These are phyloP conservation scores for Ophiostoma montium DNA, from an alignment of 2,329 filamentous ascomycete species.

Conservation along the genomic window DNA sequence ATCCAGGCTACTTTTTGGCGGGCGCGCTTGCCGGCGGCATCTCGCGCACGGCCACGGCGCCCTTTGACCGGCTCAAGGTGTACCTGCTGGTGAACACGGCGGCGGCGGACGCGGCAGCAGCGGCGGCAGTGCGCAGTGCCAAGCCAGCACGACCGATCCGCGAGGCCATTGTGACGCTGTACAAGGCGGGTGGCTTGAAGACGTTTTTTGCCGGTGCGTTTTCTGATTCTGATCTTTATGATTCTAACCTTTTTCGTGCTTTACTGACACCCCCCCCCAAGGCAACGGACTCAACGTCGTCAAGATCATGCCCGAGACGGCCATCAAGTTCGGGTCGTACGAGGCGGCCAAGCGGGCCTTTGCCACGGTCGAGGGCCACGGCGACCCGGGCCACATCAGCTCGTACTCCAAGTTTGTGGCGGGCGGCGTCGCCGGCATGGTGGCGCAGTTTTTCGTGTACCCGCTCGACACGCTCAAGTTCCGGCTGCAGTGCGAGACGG, in stretches of 20 bases:
- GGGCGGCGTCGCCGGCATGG: conserved; percentile 83
- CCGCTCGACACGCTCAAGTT: conserved; percentile 76
- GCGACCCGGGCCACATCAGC: conserved; percentile 65
- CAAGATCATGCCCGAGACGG: conserved; percentile 97
- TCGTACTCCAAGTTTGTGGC: conserved; percentile 80
- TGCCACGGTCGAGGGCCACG: conserved; percentile 75
- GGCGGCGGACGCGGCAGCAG: conserved; percentile 19
- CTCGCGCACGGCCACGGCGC: conserved; percentile 88
- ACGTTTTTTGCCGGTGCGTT: conserved; percentile 81
- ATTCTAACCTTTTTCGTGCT: not conserved
- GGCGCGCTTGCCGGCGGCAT: conserved; percentile 89
- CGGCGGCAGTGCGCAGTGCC: conserved; percentile 39
- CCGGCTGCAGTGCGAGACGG: conserved; percentile 84
- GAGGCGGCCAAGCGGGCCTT: conserved; percentile 86
- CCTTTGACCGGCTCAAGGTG: conserved; percentile 92
- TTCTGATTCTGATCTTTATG: not conserved
- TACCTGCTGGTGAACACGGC: conserved; percentile 88
- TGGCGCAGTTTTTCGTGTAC: conserved; percentile 94
- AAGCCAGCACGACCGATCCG: conserved; percentile 56
- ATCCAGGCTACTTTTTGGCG: conserved; percentile 95
- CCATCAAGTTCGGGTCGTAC: conserved; percentile 95
- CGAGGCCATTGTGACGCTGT: conserved; percentile 63
- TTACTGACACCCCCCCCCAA: conserved; percentile 21
- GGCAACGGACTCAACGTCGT: conserved; percentile 92
- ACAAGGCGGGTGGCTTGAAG: conserved; percentile 70